Conservation (phyloP, 2,329 filamentous ascomycete genomes). For the Xylariaceae sp. region DNA sequence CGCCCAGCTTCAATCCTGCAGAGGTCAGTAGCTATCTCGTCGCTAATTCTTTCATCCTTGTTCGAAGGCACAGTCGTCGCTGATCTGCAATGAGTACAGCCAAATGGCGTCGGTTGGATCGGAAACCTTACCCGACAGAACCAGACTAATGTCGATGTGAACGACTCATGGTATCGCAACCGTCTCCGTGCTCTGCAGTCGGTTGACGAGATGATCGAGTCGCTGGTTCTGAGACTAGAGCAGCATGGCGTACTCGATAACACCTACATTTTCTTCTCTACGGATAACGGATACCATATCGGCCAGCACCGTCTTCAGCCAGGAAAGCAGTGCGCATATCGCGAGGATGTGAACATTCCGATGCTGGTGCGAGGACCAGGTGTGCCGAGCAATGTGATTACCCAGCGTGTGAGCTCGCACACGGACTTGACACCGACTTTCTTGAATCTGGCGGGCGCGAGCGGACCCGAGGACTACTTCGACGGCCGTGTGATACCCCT, state of each 20-base stretch:
- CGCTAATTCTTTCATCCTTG: too few relatives aligned
- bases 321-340: conserved; percentile 1
- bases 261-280: conserved; percentile 20
- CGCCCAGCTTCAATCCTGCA: conserved; percentile 61
- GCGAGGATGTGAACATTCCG: conserved; percentile 3
- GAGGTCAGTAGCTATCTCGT: conserved; percentile 13
- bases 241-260: conserved; percentile 47
- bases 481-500: conserved; percentile 1
- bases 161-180: conserved; percentile 47
- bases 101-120: conserved; percentile 40
- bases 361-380: conserved; percentile 2
- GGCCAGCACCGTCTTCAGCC: conserved; percentile 3
- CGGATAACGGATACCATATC: conserved; percentile 6
- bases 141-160: conserved; percentile 36
- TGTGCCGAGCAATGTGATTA: not conserved
- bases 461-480: conserved; percentile 9
- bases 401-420: conserved; percentile 33
- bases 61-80: not conserved
- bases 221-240: conserved; percentile 44
- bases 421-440: conserved; percentile 4
- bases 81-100: conserved; percentile 10
- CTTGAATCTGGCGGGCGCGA: not conserved
- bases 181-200: conserved; percentile 47
- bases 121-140: conserved; percentile 36
- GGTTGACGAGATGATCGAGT: conserved; percentile 52